These are phyloP conservation scores for Zymoseptoria ardabiliae DNA, from an alignment of 2,329 filamentous ascomycete genomes.

Conservation along the genomic window DNA sequence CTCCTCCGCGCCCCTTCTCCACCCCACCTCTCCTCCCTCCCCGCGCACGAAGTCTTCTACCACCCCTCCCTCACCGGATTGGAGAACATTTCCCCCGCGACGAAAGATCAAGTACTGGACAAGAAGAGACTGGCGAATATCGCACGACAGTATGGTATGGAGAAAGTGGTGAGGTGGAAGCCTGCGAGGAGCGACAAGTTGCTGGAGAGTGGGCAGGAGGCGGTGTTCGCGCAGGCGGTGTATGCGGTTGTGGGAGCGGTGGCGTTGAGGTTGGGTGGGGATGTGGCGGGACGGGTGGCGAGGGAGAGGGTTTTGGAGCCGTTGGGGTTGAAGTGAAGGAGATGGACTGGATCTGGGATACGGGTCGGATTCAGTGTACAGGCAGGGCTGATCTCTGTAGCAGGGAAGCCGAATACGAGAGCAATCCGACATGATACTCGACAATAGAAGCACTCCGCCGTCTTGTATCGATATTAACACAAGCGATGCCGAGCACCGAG, in stretches of 20 bases:
- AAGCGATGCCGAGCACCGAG: too few relatives aligned
- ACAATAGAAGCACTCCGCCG: too few relatives aligned
- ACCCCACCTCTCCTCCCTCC: slow-evolving; percentile 8
- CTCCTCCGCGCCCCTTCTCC: slow-evolving; percentile 44
- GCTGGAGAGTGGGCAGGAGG: slow-evolving; percentile 61
- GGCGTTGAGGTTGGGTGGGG: slow-evolving; percentile 77
- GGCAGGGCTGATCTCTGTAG: too few relatives aligned
- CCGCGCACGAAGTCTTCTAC: slow-evolving; percentile 41
- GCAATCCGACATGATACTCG: too few relatives aligned
- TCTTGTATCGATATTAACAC: too few relatives aligned
- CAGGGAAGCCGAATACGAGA: too few relatives aligned
- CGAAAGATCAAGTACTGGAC: slow-evolving; percentile 55
- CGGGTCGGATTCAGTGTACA: too few relatives aligned
- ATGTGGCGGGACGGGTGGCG: slow-evolving; percentile 65
- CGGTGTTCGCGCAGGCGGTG: slow-evolving; percentile 68
- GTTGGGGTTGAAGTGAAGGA: slow-evolving; percentile 48
- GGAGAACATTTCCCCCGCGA: slow-evolving; percentile 58
- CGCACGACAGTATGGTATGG: slow-evolving; percentile 62
- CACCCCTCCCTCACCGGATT: slow-evolving; percentile 67
- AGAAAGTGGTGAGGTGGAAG: slow-evolving; percentile 77
- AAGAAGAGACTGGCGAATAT: slow-evolving; percentile 61
- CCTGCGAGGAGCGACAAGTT: slow-evolving; percentile 69
- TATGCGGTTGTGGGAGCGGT: slow-evolving; percentile 85
- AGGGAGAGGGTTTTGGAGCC: slow-evolving; percentile 65
- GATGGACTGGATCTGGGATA: too few relatives aligned